Base-by-base conservation (phyloP, 148 eudicot genomes). In the Bassia scoparia region DNA sequence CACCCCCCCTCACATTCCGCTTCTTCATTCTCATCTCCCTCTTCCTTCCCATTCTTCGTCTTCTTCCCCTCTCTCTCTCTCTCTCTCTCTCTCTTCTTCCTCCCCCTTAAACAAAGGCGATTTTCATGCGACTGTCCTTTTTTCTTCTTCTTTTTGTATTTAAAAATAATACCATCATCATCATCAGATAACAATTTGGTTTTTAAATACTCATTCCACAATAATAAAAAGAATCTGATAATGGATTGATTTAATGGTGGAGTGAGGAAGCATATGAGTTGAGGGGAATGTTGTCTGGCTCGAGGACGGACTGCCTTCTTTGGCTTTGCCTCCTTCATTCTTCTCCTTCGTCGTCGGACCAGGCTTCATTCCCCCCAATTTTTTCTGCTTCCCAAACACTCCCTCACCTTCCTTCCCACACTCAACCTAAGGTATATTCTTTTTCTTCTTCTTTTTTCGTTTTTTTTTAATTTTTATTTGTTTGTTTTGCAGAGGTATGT, bases 281-380 rank as follows among this genome's bases (percentile, higher is more conserved):
- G 92, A 81, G 92, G 92, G 89, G 89, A 86, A 79, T 89, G 92
- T 89, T 89, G 92, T 81, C 89, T 86, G 92, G 89, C 88, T 89
- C 89, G 92, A 89, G 86, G 87, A 86, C 87, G 75, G 85, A 85
- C 86, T 76, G 48, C 49, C 46, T 8, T 7, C 7, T 37, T 37
- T 37, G 41, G 3, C 7, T 37, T 3, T 3, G 41, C 41, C 41
- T 37, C 54, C 54, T 50, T 17, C 16, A 46, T 3, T 24, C 13
- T 3, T 4, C 4, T 26, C 34, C 6, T 26, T 41, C 55, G 84
- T 84, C 84, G 76, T 79, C 87, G 87, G 87, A 84, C 87, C 87
- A 84, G 84, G 87, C 87, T 84, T 84, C 87, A 84, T 84, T 84
- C 87, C 87, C 87, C 87, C 84, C 81, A 81, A 84, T 76, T 81